phyloP scores from a whole-genome alignment of 352 stramenopile species.

The Globisporangium echinulatum region DNA sequence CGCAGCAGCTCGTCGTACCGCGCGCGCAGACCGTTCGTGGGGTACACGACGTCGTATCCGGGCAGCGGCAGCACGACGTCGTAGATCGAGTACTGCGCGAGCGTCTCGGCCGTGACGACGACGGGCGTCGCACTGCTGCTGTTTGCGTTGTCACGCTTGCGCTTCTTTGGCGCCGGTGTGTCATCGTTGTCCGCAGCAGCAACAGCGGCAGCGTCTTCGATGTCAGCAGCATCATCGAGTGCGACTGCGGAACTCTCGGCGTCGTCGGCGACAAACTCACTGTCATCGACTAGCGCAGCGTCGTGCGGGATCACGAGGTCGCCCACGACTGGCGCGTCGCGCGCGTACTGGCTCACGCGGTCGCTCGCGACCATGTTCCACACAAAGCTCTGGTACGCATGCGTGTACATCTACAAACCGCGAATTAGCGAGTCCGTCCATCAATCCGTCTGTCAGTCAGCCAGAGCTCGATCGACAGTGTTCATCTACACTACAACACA shows the following conservation, averaged over 20 bases:
- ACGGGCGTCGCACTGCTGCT: conserved; percentile 5
- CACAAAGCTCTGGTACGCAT: conserved; percentile 93
- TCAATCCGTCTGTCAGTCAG: background rate
- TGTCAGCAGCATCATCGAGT: conserved; percentile 1
- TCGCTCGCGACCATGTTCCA: conserved; percentile 93
- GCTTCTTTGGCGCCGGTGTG: conserved; percentile 26
- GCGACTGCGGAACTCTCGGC: background rate
- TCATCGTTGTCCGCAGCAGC: conserved; percentile 7
- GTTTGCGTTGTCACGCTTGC: conserved; percentile 16
- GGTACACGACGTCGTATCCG: conserved; percentile 88
- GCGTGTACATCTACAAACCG: conserved; percentile 72
- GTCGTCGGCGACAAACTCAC: conserved; percentile 27
- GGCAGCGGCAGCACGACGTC: conserved; percentile 96
- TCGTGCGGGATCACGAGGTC: conserved; percentile 85
- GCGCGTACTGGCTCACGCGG: conserved; percentile 72
- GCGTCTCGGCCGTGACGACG: conserved; percentile 86
- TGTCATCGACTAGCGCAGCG: conserved; percentile 10
- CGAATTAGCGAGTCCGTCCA: background rate
- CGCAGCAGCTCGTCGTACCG: conserved; percentile 59
- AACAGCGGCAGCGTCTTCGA: conserved; percentile 19
- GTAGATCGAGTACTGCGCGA: conserved; percentile 86
- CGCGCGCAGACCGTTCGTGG: conserved; percentile 74
- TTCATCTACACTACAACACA: background rate
- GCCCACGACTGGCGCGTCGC: conserved; percentile 67
- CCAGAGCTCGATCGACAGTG: background rate